Evolutionary conservation across 805 yeast genomes (phyloP).

Genomic region (Hanseniaspora clermontiae): DNA sequence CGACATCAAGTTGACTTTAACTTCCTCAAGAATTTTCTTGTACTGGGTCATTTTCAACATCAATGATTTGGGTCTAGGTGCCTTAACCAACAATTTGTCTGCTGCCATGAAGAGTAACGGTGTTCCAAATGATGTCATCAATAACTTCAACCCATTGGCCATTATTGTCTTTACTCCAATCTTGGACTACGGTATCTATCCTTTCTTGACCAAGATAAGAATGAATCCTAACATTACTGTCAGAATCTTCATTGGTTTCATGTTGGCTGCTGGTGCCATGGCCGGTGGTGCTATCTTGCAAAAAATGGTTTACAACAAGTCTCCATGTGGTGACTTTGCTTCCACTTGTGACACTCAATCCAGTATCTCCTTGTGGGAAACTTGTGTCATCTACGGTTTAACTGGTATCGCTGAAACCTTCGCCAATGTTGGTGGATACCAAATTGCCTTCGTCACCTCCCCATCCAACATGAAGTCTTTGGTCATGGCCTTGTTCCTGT

Average conservation of each 20-base stretch:
- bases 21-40: slow-evolving; percentile 35
- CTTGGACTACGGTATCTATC: slow-evolving; percentile 48
- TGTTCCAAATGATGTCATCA: slow-evolving; percentile 68
- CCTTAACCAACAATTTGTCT: slow-evolving; percentile 12
- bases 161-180: slow-evolving; percentile 68
- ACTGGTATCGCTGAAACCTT: slow-evolving; percentile 67
- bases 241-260: slow-evolving; percentile 58
- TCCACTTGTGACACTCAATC: slow-evolving; percentile 35
- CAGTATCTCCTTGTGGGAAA: slow-evolving; percentile 26
- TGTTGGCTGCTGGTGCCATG: slow-evolving; percentile 54
- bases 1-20: slow-evolving; percentile 34
- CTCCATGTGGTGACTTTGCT: slow-evolving; percentile 62
- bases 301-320: slow-evolving; percentile 51
- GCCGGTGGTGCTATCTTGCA: slow-evolving; percentile 66
- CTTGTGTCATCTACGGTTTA: slow-evolving; percentile 44
- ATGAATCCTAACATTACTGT: slow-evolving; percentile 49
- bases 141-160: slow-evolving; percentile 62
- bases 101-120: slow-evolving; percentile 31
- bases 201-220: slow-evolving; percentile 37
- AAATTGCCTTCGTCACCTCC: slow-evolving; percentile 75
- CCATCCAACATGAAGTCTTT: slow-evolving; percentile 42
- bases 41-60: slow-evolving; percentile 31
- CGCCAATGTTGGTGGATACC: slow-evolving; percentile 69
- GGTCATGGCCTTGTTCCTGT: slow-evolving; percentile 42
- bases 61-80: slow-evolving; percentile 16